Conservation (phyloP, 1,284 basidiomycete species). For the Ustilago curta region DNA sequence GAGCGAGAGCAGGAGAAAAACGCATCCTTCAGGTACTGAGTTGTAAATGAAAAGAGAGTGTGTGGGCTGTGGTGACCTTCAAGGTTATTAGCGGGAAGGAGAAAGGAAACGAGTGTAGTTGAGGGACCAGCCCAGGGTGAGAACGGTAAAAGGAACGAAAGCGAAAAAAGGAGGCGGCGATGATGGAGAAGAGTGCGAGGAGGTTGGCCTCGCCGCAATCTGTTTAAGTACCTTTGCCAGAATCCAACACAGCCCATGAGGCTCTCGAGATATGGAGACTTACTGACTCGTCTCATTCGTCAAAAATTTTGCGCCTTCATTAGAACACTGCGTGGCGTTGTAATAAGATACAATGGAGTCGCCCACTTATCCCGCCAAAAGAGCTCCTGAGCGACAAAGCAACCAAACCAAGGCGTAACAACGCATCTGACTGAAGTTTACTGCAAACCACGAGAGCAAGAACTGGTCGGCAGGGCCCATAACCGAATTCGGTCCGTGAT, state of each 20-base stretch:
- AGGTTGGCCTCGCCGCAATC: not conserved
- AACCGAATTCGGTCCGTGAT: not conserved
- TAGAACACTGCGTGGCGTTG: too few species aligned
- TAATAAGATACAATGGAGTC: too few species aligned
- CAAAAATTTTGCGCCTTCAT: not conserved
- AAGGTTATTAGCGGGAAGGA: not conserved
- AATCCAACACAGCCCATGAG: not conserved
- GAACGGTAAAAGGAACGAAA: not conserved
- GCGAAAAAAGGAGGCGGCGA: not conserved
- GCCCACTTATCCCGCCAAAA: too few species aligned
- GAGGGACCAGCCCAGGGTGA: slow-evolving; percentile 29
- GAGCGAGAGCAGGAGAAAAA: slow-evolving; percentile 23
- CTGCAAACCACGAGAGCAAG: too few species aligned
- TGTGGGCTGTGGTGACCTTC: not conserved
- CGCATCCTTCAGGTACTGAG: slow-evolving; percentile 22
- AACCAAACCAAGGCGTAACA: too few species aligned
- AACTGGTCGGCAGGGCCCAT: too few species aligned
- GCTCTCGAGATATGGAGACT: not conserved
- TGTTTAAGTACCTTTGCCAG: slow-evolving; percentile 1
- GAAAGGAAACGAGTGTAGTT: slow-evolving; percentile 14
- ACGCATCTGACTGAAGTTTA: too few species aligned
- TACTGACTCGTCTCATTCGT: too few species aligned
- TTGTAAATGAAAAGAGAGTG: not conserved
- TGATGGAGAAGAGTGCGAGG: not conserved
- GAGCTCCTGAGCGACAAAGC: too few species aligned